Evolutionary conservation across 148 eudicot genomes (phyloP), one percentile per base, ranked within the genome.

Genomic region (Polygonum aviculare): DNA sequence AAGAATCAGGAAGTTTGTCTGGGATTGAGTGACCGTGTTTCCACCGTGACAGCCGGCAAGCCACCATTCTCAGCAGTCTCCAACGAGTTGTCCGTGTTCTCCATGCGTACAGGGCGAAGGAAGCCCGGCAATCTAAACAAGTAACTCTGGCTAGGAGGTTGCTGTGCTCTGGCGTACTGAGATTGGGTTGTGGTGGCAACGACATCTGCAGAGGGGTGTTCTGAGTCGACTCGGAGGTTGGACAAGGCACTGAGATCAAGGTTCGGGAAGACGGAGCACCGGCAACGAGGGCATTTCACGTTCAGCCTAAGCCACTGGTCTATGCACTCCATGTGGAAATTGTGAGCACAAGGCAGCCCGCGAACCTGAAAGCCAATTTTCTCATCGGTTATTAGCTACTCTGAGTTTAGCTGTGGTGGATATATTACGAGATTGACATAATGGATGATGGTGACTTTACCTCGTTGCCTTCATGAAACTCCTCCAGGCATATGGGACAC

Each of bases 331-430:
- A 93, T 96, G 38, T 93, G 98, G 81, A 93, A 96, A 81, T 91
- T 96, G 89, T 96, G 99, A 18, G 97, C 97, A 82, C 99, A 96
- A 33, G 99, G 99, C 74, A 96, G 86, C 33, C 98, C 98, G 65
- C 97, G 96, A 74, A 96, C 99, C 99, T 96, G 91, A 72, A 81
- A 35, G 50, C 51, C 11, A 31, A 31, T 31, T 62, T 12, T 57
- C 16, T 26, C 14, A 60, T 10, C 35, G 22, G 67, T n/a, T 22
- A 52, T 52, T 52, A 18, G 59, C 59, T 52, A n/a, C 22, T 3
- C 2, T 4, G 22, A 52, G 5, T 51, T 51, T 51, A 44, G 6
- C 11, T 44, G 9, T 44, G 2, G 47, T 44, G 12, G 63, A 21
- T 33, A 57, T 2, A 67, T 15, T 14, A 67, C 36, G 21, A 38